Percentiles rank a stretch among this genome's conserved stretches.
phyloP scores from a whole-genome alignment of 1,284 basidiomycete genomes.

The Heterobasidion occidentale region DNA sequence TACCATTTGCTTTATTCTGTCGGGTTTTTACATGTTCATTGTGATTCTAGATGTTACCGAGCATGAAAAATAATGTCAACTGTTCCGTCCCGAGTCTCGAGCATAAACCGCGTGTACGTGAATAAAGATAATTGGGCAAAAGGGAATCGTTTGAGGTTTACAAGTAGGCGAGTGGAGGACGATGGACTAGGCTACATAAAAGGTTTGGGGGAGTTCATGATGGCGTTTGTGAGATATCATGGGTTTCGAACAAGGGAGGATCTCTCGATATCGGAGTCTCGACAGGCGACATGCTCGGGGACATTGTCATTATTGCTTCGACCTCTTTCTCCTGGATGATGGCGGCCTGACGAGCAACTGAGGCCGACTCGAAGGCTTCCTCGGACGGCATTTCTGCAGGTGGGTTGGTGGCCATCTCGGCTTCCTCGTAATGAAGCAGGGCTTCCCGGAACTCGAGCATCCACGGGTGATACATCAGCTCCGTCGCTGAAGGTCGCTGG shows the following conservation, averaged over 20 bases:
- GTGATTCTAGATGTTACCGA: background rate
- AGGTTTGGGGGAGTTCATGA: background rate
- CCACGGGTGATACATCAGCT: slow-evolving; percentile 90
- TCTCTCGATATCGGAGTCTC: slow-evolving; percentile 32
- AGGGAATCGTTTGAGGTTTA: background rate
- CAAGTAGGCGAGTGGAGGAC: background rate
- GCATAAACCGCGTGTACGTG: background rate
- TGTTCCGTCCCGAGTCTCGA: background rate
- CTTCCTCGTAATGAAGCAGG: slow-evolving; percentile 58
- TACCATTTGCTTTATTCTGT: background rate
- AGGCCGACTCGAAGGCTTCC: slow-evolving; percentile 39
- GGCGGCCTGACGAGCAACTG: slow-evolving; percentile 48
- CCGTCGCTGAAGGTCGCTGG: slow-evolving; percentile 76
- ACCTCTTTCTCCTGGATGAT: slow-evolving; percentile 54
- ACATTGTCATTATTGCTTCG: slow-evolving; percentile 35
- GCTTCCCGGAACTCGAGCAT: slow-evolving; percentile 75
- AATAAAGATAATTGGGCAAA: background rate
- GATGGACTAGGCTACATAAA: background rate
- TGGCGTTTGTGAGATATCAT: background rate
- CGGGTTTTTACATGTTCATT: background rate
- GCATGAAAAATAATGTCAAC: background rate
- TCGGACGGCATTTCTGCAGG: slow-evolving; percentile 38
- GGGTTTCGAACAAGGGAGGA: background rate
- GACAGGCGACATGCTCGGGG: slow-evolving; percentile 22
- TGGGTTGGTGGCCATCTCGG: slow-evolving; percentile 46